These are phyloP conservation scores for Linanthus parryae DNA, from an alignment of 148 eudicot genomes.

Conservation along the genomic window DNA sequence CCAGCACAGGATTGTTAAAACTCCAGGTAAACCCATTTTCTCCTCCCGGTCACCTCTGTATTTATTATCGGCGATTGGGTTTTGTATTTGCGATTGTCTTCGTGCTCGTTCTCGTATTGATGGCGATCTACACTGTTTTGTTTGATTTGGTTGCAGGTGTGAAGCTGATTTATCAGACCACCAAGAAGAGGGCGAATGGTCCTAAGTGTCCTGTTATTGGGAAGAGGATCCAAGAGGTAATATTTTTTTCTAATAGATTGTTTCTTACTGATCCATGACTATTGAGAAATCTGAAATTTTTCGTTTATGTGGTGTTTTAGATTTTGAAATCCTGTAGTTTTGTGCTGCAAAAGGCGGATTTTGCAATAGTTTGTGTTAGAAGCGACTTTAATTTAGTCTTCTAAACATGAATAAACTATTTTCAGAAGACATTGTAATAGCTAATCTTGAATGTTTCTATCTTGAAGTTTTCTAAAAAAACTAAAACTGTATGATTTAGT, in stretches of 20 bases:
- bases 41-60: not conserved
- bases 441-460: no score
- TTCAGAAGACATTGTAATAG: no score
- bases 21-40: conserved; percentile 35
- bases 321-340: no score
- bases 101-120: not conserved
- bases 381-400: no score
- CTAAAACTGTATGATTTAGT: no score
- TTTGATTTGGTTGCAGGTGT: conserved; percentile 31
- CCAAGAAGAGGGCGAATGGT: conserved; percentile 83
- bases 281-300: not conserved
- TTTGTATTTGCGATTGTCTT: no score
- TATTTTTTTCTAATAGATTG: conserved; percentile 1
- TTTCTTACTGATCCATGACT: not conserved
- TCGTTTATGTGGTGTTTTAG: not conserved
- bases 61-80: not conserved
- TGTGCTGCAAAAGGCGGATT: no score
- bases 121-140: not conserved
- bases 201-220: conserved; percentile 82
- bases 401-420: no score
- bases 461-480: no score
- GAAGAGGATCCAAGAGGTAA: conserved; percentile 82
- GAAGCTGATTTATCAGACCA: conserved; percentile 53
- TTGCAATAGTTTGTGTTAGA: no score
- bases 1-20: conserved; percentile 61